phyloP scores from a whole-genome alignment of 768 basidiomycete genomes.

The Hericium erinaceus region DNA sequence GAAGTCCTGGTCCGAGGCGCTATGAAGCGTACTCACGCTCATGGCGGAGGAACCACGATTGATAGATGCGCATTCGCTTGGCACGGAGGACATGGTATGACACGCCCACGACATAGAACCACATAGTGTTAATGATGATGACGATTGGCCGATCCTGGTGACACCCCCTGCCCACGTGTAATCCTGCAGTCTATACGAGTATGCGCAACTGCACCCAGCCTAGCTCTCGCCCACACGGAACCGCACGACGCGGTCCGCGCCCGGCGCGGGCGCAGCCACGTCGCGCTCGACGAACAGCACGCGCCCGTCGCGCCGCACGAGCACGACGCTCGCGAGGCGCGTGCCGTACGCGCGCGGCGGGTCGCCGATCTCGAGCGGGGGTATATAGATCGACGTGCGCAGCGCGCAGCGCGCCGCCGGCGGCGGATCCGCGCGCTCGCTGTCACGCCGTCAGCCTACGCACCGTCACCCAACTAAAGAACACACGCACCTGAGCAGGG shows the following conservation, averaged over 20 bases:
- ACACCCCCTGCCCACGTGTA: too few species aligned
- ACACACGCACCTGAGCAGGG: slow-evolving; percentile 63
- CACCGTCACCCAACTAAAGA: too few species aligned
- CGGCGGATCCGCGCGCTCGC: slow-evolving; percentile 14
- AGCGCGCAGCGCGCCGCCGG: slow-evolving; percentile 43
- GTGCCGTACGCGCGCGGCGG: slow-evolving; percentile 45
- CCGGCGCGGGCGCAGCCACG: not conserved
- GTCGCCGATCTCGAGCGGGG: slow-evolving; percentile 32
- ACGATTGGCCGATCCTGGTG: too few species aligned
- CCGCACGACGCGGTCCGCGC: not conserved
- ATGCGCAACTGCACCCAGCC: too few species aligned
- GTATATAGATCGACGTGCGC: slow-evolving; percentile 54
- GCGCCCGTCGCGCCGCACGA: slow-evolving; percentile 50
- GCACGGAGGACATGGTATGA: too few species aligned
- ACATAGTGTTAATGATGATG: too few species aligned
- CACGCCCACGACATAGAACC: too few species aligned
- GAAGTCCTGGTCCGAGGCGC: too few species aligned
- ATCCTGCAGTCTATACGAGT: too few species aligned
- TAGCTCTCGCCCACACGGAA: not conserved
- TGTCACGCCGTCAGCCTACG: not conserved
- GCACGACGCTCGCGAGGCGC: slow-evolving; percentile 61
- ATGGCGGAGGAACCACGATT: too few species aligned
- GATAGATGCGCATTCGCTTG: too few species aligned
- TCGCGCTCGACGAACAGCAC: slow-evolving; percentile 68
- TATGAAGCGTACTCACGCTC: too few species aligned